Percentiles rank a stretch among this genome's conserved stretches.
phyloP scores from a whole-genome alignment of 345 rosid species.

The Citropsis articulata region DNA sequence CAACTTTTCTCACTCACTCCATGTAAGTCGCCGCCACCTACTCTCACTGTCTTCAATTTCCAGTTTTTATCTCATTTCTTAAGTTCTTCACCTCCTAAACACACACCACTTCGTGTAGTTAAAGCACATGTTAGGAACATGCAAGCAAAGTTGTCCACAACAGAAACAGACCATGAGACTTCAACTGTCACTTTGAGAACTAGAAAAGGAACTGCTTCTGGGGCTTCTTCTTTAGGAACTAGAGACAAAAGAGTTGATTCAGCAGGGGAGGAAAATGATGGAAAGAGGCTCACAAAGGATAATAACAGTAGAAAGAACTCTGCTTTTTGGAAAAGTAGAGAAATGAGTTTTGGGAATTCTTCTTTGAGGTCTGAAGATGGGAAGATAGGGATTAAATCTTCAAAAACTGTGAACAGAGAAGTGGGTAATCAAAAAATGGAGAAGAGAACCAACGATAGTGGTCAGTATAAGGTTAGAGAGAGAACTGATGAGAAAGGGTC shows the following conservation, averaged over 20 bases:
- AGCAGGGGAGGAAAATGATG: conserved; percentile 26
- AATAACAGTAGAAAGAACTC: conserved; percentile 11
- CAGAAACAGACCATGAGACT: conserved; percentile 17
- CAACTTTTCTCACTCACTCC: conserved; percentile 21
- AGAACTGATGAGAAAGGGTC: conserved; percentile 19
- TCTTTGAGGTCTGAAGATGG: conserved; percentile 19
- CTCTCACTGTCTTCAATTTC: conserved; percentile 21
- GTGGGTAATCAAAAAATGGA: conserved; percentile 4
- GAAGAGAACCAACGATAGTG: conserved; percentile 9
- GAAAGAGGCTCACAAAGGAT: conserved; percentile 17
- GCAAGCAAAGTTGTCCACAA: conserved; percentile 29
- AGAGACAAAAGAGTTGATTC: conserved; percentile 20
- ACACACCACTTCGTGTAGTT: conserved; percentile 5
- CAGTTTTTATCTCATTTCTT: conserved; percentile 20
- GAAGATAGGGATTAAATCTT: not conserved
- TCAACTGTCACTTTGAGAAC: conserved; percentile 14
- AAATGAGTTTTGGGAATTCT: conserved; percentile 20
- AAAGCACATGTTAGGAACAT: conserved; percentile 14
- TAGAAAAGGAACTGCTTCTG: conserved; percentile 25
- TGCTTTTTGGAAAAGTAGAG: conserved; percentile 15
- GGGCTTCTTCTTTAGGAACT: conserved; percentile 23
- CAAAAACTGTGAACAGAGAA: conserved; percentile 1
- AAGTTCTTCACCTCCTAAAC: conserved; percentile 23
- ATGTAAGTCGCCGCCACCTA: conserved; percentile 31
- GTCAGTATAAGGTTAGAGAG: conserved; percentile 16